Conservation (phyloP, 1,284 basidiomycete species). For the Tilletia indica region DNA sequence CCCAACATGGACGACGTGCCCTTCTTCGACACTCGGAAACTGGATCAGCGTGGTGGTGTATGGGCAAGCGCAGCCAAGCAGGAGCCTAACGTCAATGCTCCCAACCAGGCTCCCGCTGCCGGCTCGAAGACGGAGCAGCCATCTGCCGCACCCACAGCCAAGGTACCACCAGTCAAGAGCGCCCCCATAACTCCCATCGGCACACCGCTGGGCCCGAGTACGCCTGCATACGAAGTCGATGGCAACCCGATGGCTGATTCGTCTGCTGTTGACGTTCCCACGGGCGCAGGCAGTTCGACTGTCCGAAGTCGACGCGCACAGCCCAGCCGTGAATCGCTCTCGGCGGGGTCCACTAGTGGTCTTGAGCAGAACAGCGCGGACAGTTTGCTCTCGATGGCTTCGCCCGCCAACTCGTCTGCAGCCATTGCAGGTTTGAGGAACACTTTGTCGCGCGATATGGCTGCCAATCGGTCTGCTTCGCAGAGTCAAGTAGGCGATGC, state of each 20-base stretch:
- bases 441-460: conserved; percentile 17
- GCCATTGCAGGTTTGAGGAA: conserved; percentile 22
- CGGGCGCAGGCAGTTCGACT: background rate
- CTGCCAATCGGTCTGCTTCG: conserved; percentile 13
- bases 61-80: conserved; percentile 71
- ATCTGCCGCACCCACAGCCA: conserved; percentile 9
- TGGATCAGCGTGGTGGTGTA: conserved; percentile 77
- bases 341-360: background rate
- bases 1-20: conserved; percentile 98
- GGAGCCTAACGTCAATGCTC: conserved; percentile 28
- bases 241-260: background rate
- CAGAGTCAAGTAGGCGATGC: background rate
- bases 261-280: background rate
- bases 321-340: background rate
- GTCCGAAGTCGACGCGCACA: background rate
- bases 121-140: conserved; percentile 16
- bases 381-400: background rate
- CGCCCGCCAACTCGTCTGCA: conserved; percentile 17
- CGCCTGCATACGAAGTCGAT: background rate
- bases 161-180: conserved; percentile 13
- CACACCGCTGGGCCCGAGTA: background rate
- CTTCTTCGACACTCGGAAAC: conserved; percentile 76
- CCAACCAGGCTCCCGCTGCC: conserved; percentile 31
- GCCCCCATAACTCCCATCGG: conserved; percentile 6
- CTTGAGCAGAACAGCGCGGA: background rate